Percentiles rank a stretch among this genome's conserved stretches.
Conservation (phyloP, 2,329 filamentous ascomycete species). For the Cyphellophora europaea region DNA sequence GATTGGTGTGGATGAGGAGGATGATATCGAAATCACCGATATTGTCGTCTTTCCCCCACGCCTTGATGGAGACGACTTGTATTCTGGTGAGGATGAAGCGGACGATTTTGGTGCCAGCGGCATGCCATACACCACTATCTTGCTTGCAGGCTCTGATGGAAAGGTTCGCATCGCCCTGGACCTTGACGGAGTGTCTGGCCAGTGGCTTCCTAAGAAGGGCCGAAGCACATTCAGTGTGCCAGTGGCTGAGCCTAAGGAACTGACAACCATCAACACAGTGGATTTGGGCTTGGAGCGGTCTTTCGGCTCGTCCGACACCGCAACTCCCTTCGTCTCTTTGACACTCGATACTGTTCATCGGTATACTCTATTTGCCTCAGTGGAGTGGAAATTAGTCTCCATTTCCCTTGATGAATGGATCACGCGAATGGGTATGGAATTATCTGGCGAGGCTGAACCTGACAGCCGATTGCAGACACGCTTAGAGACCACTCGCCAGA, state of each 20-base stretch:
- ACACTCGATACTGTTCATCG: conserved; percentile 45
- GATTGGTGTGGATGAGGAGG: conserved; percentile 39
- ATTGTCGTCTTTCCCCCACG: conserved; percentile 47
- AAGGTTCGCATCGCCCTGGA: conserved; percentile 52
- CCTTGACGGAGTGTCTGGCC: conserved; percentile 51
- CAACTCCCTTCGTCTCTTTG: conserved; percentile 25
- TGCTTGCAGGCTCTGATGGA: conserved; percentile 45
- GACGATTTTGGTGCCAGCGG: conserved; percentile 34
- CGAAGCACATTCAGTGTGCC: conserved; percentile 32
- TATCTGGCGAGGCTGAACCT: conserved; percentile 25
- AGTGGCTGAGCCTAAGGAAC: conserved; percentile 30
- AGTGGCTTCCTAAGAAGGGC: conserved; percentile 48
- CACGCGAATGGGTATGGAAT: conserved; percentile 45
- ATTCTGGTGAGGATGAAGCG: conserved; percentile 40
- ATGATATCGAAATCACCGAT: conserved; percentile 50
- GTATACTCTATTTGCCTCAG: conserved; percentile 52
- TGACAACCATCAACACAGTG: conserved; percentile 35
- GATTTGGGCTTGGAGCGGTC: conserved; percentile 32
- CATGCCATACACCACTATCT: conserved; percentile 48
- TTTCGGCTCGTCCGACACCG: not conserved
- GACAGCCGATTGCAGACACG: conserved; percentile 48
- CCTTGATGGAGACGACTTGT: conserved; percentile 43
- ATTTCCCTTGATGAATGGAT: conserved; percentile 50
- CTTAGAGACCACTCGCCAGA: conserved; percentile 45
- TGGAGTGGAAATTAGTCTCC: conserved; percentile 42